phyloP scores from a whole-genome alignment of 306 rosid genomes.

The Quercus robur region DNA sequence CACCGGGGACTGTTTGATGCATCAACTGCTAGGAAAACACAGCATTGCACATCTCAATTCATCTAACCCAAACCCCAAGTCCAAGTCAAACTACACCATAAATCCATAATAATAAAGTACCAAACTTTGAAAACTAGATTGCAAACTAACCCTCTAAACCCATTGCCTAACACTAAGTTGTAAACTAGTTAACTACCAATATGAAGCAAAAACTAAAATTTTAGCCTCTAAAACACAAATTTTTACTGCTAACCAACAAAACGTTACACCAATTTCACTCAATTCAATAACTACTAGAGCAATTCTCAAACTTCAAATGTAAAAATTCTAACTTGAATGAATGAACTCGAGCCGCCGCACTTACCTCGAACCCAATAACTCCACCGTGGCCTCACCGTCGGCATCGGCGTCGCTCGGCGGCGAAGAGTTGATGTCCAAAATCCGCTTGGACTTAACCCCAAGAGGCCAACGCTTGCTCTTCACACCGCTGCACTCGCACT shows the following conservation, averaged over 20 bases:
- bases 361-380: slow-evolving; percentile 63
- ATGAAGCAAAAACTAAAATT: neutral
- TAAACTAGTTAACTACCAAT: neutral
- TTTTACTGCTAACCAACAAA: neutral
- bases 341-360: neutral
- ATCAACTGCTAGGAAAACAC: neutral
- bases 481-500: slow-evolving; percentile 56
- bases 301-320: too few relatives aligned
- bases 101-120: neutral
- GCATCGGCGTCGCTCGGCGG: slow-evolving; percentile 82
- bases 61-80: neutral
- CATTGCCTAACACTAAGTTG: too few relatives aligned
- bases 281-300: neutral
- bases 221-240: too few relatives aligned
- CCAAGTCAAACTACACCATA: neutral
- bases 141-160: neutral
- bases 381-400: slow-evolving; percentile 41
- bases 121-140: too few relatives aligned
- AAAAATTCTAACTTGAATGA: too few relatives aligned
- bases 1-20: neutral
- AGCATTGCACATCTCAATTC: neutral
- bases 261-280: neutral
- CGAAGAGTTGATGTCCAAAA: slow-evolving; percentile 88
- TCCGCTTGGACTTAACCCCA: slow-evolving; percentile 81
- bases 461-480: slow-evolving; percentile 95